Evolutionary conservation across 495 filamentous ascomycete species (phyloP).

Genomic region (Penicillium antarcticum): DNA sequence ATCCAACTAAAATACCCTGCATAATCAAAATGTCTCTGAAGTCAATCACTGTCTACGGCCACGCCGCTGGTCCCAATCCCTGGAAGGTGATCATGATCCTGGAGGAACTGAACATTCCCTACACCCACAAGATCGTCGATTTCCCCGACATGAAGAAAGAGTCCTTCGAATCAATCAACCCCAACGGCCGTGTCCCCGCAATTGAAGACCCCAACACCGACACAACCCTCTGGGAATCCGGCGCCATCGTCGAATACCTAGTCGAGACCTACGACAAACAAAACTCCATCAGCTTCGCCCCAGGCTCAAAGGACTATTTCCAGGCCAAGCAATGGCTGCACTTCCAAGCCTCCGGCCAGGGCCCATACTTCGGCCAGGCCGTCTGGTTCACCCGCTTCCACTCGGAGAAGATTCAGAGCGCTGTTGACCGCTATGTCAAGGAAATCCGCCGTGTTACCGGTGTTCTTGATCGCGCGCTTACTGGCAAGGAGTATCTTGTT

Average conservation of each 20-base stretch:
- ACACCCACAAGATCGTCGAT: constrained; percentile 39
- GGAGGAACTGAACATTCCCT: constrained; percentile 59
- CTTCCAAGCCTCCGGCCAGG: constrained; percentile 68
- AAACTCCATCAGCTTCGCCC: constrained; percentile 53
- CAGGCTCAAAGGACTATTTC: constrained; percentile 46
- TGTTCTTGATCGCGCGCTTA: constrained; percentile 54
- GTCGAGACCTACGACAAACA: constrained; percentile 67
- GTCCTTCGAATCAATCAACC: constrained; percentile 57
- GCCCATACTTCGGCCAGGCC: constrained; percentile 63
- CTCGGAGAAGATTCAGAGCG: constrained; percentile 54
- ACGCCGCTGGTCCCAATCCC: constrained; percentile 53
- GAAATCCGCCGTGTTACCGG: constrained; percentile 58
- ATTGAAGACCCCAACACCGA: constrained; percentile 68
- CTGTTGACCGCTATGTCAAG: constrained; percentile 55
- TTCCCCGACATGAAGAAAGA: constrained; percentile 55
- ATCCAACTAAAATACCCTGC: background rate
- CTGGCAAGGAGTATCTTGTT: constrained; percentile 55
- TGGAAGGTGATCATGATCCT: constrained; percentile 64
- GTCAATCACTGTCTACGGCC: constrained; percentile 42
- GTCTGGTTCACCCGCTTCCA: constrained; percentile 55
- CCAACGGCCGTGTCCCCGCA: constrained; percentile 64
- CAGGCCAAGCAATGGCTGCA: constrained; percentile 61
- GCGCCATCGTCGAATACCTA: constrained; percentile 71
- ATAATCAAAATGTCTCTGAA: constrained; percentile 38
- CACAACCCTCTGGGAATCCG: constrained; percentile 67